Evolutionary conservation across 2,329 filamentous ascomycete species (phyloP), one percentile per base, ranked within the genome.

Genomic region (Neoascochyta sp.): DNA sequence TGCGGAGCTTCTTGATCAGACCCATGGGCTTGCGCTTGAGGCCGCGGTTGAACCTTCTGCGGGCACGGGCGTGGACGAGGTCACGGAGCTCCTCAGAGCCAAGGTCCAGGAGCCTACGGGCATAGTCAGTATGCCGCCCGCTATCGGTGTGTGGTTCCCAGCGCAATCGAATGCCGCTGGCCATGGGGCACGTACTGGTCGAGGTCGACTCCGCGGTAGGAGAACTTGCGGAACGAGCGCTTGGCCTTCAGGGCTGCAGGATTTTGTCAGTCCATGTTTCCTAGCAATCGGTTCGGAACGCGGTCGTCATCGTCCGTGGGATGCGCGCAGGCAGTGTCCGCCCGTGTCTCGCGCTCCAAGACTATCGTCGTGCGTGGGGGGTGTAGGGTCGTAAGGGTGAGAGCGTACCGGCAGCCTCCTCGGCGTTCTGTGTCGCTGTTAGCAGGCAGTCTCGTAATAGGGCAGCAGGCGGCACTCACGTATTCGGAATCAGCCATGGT

Each of bases 11-110:
- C 87, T 96, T 96, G 83, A 98, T 96, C 66, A 98, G 79, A 63
- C 92, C 92, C 92, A 98, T 96, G 64, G 92, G 92, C 80, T 94
- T 94, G 78, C 92, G 89, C 86, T 96, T 98, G 65, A 98, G 84
- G 65, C 92, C 92, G 60, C 92, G 90, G 85, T 96, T 96, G 85
- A 98, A 96, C 70, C 93, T 82, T 73, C 92, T 83, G 69, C 92
- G 90, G 68, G 92, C 92, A 70, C 92, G 92, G 66, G 92, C 92
- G 79, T 98, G 92, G 66, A 98, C 89, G 70, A 98, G 86, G 84
- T 95, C 89, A 67, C 92, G 89, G 72, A 98, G 88, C 76, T 96
- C 86, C 72, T 96, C 92, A 66, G 89, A 95, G 67, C 83, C 86
- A 68, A 98, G 89, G 74, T 98, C 92, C 68, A 98, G 86, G 70